Evolutionary conservation across 345 rosid genomes (phyloP), one percentile per base, ranked within the genome.

Genomic region (Cochlearia excelsa): DNA sequence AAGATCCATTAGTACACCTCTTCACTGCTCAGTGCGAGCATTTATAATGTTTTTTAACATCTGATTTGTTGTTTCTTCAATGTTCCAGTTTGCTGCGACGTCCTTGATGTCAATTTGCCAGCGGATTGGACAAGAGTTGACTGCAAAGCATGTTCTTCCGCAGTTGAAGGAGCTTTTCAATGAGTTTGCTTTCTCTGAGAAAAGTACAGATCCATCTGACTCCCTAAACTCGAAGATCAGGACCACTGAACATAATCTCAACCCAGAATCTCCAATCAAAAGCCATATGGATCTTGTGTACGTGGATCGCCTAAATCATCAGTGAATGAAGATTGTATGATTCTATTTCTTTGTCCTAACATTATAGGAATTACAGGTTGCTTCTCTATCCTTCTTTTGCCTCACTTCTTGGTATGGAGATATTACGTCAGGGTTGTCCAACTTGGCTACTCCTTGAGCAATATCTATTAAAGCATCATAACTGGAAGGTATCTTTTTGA

Each of bases 361-460:
- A 26, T 9, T 46, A 31, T 56, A 52, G 47, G 46, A 34, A 63
- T 46, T 63, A 66, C 80, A 91, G 98, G 82, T 78, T 91, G 75
- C 84, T 87, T 78, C 78, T 91, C 51, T 91, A 91, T 81, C 95
- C 98, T 70, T 81, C 85, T 49, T 82, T 91, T 72, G 86, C 94
- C 59, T 78, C 89, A 66, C 82, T 91, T 67, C 88, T 91, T 71
- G 98, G 98, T 66, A 87, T 87, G 75, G 98, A 91, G 77, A 85
- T 80, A 71, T 89, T 91, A 67, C 94, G 96, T 46, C 89, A 84
- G 70, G 67, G 94, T 55, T 91, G 98, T 80, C 82, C 98, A 46
- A 87, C 96, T 1, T 87, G 96, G 98, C 79, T 91, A 73, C 91
- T 91, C 73, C 96, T 91, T 44, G 97, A 91, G 76, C 96, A 87